phyloP scores from a whole-genome alignment of 257 asterid genomes.

The Nicotiana otophora region DNA sequence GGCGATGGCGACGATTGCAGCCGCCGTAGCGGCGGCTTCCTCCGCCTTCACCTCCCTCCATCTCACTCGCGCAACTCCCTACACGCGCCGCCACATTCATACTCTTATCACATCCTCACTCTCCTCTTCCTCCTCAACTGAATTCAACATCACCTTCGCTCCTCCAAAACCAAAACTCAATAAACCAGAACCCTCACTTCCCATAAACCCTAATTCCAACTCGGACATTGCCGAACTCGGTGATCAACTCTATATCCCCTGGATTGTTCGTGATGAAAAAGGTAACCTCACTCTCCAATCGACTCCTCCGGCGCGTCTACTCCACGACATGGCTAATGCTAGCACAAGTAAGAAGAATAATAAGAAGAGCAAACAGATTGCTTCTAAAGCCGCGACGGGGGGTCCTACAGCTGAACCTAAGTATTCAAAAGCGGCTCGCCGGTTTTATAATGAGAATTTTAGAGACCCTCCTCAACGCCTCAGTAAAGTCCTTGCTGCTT shows the following conservation, averaged over 20 bases:
- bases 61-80: constrained; percentile 20
- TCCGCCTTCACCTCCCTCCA: constrained; percentile 49
- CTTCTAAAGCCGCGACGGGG: constrained; percentile 23
- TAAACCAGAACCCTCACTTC: constrained; percentile 13
- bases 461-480: constrained; percentile 84
- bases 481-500: constrained; percentile 82
- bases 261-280: constrained; percentile 66
- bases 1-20: constrained; percentile 64
- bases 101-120: constrained; percentile 37
- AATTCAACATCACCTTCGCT: constrained; percentile 68
- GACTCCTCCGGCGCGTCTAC: constrained; percentile 50
- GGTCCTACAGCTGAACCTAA: constrained; percentile 45
- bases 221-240: constrained; percentile 26
- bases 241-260: constrained; percentile 52
- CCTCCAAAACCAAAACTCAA: constrained; percentile 45
- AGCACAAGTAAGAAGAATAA: constrained; percentile 57
- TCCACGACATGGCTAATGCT: constrained; percentile 45
- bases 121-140: constrained; percentile 43
- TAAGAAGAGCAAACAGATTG: constrained; percentile 24
- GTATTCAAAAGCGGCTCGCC: constrained; percentile 92
- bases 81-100: constrained; percentile 48
- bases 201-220: constrained; percentile 16
- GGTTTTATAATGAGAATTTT: constrained; percentile 84
- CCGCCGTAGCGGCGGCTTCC: constrained; percentile 43
- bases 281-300: constrained; percentile 49